Conservation (phyloP, 345 rosid species). For the Eucalyptus sideroxylon region DNA sequence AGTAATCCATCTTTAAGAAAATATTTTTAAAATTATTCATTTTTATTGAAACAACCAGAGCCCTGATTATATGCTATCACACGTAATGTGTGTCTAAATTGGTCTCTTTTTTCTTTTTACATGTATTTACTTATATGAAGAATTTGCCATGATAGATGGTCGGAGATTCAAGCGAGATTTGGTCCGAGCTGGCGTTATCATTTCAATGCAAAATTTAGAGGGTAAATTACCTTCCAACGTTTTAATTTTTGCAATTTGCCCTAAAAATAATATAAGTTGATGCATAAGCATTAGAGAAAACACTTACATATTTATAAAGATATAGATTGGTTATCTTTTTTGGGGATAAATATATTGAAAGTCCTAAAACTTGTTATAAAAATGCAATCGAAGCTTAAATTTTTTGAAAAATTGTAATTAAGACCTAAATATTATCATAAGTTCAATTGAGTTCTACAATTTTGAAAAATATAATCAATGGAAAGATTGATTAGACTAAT, state of each 20-base stretch:
- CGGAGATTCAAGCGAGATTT: not conserved
- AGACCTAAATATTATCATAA: accelerated
- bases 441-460: no score
- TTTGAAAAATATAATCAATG: accelerated
- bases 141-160: no score
- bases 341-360: no score
- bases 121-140: not conserved
- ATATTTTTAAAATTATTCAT: no score
- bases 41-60: accelerated
- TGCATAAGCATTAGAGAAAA: no score
- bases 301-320: no score
- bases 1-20: no score
- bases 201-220: not conserved
- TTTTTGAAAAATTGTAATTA: accelerated
- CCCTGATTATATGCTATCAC: no score
- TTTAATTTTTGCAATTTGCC: not conserved
- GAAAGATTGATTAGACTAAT: no score
- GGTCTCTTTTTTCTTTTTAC: not conserved
- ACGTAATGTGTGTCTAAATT: not conserved
- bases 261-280: not conserved
- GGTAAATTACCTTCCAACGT: no score
- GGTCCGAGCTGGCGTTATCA: not conserved
- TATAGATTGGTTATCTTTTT: no score
- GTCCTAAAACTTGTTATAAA: accelerated
- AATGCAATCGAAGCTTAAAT: accelerated